These are phyloP conservation scores for Juncus inflexus DNA, from an alignment of 176 grass and related monocot species.

Conservation along the genomic window DNA sequence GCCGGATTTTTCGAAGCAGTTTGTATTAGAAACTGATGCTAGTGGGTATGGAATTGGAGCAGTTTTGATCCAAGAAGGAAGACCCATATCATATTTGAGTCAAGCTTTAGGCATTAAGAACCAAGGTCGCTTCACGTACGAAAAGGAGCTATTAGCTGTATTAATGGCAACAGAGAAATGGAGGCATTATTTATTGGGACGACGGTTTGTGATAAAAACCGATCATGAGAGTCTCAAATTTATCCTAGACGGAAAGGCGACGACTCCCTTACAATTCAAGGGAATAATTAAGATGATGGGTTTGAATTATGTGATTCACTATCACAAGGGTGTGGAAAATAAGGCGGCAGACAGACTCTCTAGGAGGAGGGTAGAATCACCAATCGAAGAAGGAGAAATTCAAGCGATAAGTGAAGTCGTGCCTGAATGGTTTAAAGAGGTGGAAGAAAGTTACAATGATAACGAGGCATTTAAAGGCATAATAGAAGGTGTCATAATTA, in stretches of 20 bases:
- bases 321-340: neutral
- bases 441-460: neutral
- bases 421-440: neutral
- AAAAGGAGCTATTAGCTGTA: conserved; percentile 1
- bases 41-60: neutral
- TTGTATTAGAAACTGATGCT: neutral
- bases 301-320: neutral
- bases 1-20: neutral
- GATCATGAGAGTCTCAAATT: neutral
- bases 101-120: neutral
- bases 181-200: neutral
- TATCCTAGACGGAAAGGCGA: neutral
- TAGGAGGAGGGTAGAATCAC: neutral
- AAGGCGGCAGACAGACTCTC: neutral
- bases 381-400: neutral
- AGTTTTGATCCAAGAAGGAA: neutral
- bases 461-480: neutral
- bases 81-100: neutral
- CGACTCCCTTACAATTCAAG: neutral
- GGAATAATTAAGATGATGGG: neutral
- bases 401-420: neutral
- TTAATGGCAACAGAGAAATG: neutral
- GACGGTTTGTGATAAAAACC: neutral
- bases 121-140: neutral
- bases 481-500: neutral